Conservation (phyloP, 2,329 filamentous ascomycete species). For the Colletotrichum coccodes region DNA sequence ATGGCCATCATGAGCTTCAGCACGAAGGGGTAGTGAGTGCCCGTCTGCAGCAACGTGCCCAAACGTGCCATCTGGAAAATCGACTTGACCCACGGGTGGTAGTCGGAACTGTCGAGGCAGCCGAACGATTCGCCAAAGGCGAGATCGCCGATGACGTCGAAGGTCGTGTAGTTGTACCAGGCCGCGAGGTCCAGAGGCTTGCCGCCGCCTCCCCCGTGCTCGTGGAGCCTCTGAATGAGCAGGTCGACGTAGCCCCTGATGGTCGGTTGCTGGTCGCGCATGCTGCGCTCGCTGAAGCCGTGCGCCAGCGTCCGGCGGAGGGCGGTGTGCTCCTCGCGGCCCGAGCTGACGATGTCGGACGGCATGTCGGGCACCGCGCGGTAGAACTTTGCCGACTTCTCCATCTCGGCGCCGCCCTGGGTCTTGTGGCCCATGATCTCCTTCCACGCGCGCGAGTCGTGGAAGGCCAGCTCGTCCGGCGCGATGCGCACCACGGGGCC, state of each 20-base stretch:
- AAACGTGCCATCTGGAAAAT: constrained; percentile 37
- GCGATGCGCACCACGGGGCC: constrained; percentile 57
- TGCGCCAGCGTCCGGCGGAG: constrained; percentile 34
- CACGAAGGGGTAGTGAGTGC: constrained; percentile 22
- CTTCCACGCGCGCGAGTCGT: constrained; percentile 46
- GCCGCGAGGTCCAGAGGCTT: constrained; percentile 36
- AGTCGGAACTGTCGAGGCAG: constrained; percentile 37
- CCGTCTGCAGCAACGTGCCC: constrained; percentile 15
- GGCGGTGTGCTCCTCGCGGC: constrained; percentile 24
- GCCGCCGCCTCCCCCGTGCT: constrained; percentile 35
- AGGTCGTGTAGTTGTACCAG: constrained; percentile 42
- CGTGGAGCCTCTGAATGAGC: constrained; percentile 48
- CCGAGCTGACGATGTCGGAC: constrained; percentile 33
- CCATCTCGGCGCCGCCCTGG: constrained; percentile 26
- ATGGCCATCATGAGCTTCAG: constrained; percentile 21
- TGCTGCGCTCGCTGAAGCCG: constrained; percentile 38
- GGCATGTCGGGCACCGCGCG: neutral
- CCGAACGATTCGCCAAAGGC: constrained; percentile 42
- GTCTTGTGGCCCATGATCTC: constrained; percentile 50
- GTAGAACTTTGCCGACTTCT: constrained; percentile 27
- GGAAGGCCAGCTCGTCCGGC: constrained; percentile 59
- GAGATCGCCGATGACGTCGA: constrained; percentile 44
- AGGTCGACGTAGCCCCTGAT: constrained; percentile 51
- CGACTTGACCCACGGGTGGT: constrained; percentile 39
- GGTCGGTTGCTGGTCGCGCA: constrained; percentile 38